A percentile compares a stretch with the other conserved stretches of the same genome.
Evolutionary conservation across 2,329 filamentous ascomycete species (phyloP).

Genomic region (Furcasterigmium sp.): DNA sequence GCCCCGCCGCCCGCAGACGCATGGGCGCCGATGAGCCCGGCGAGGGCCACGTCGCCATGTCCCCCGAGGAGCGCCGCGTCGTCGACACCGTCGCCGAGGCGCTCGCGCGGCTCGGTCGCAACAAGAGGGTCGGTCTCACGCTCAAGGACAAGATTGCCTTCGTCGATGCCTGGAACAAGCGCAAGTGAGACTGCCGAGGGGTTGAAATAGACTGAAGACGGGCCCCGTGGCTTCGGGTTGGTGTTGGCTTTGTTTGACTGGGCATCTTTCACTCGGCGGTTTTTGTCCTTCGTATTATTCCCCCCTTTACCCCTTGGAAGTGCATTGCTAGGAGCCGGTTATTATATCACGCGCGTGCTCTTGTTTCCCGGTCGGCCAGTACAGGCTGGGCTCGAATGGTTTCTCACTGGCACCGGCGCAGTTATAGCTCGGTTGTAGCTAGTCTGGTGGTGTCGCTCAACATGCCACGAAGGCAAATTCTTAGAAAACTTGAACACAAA

Average conservation of each 20-base stretch:
- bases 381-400: too few species aligned
- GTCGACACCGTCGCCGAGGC: slow-evolving; percentile 80
- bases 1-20: slow-evolving; percentile 21
- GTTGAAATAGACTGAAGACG: background rate
- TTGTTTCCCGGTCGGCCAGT: too few species aligned
- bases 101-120: slow-evolving; percentile 78
- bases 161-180: slow-evolving; percentile 57
- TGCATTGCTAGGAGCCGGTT: slow-evolving; percentile 16
- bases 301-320: too few species aligned
- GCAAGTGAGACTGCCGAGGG: slow-evolving; percentile 20
- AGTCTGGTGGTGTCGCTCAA: too few species aligned
- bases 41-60: slow-evolving; percentile 22
- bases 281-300: too few species aligned
- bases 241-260: too few species aligned
- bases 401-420: too few species aligned
- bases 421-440: too few species aligned
- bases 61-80: slow-evolving; percentile 59
- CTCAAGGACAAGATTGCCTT: slow-evolving; percentile 80
- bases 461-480: too few species aligned
- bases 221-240: background rate
- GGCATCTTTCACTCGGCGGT: too few species aligned
- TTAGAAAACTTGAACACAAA: slow-evolving; percentile 9
- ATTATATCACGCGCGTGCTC: too few species aligned
- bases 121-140: slow-evolving; percentile 82
- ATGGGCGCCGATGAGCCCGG: slow-evolving; percentile 22